Base-by-base conservation (phyloP, 2,329 filamentous ascomycete species). In the Curvularia verruculosa region DNA sequence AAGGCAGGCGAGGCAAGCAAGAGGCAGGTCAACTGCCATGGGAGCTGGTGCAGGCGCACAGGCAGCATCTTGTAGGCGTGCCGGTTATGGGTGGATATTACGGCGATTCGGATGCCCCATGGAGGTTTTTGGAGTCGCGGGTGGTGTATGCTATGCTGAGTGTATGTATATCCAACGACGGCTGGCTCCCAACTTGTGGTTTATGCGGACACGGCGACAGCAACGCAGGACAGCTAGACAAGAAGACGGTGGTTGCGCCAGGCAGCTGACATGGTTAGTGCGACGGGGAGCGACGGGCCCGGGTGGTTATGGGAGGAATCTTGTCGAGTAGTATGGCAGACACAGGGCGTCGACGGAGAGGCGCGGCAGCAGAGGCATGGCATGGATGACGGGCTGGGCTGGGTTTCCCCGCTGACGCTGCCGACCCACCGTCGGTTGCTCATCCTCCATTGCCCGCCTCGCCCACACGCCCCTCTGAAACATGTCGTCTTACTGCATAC, bases 1-100 rank as follows among this genome's bases (percentile, higher is more conserved):
- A 65, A 47, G 40, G 60, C 59, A 44, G 56, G 54, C 23, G 62
- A 47, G 29, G 64, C 64, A 28, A 71, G 59, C 44, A 70, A 58
- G 34, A 66, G 65, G 50, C 67, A 67, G 48, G 53, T 58, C 58
- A 71, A 59, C 58, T 55, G 58, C 70, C 65, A 66, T 24, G 64
- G 56, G 54, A 66, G 52, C 40, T 46, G 49, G 53, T 53, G 60
- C 31, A 64, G 28, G 28, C 44, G 52, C 39, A 45, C 47, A 31
- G 56, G 59, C 62, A 60, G 45, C 67, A 72, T 71, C 23, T 40
- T 46, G 44, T 52, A 43, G 41, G 41, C 52, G 51, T 47, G 28
- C 24, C 51, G 60, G 54, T 62, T 66, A 58, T 63, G 51, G 49
- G 60, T 66, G 58, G 56, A 51, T 23, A 56, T 54, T 44, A 49